Base-by-base conservation (phyloP, 306 rosid genomes). In the Leucaena leucocephala region DNA sequence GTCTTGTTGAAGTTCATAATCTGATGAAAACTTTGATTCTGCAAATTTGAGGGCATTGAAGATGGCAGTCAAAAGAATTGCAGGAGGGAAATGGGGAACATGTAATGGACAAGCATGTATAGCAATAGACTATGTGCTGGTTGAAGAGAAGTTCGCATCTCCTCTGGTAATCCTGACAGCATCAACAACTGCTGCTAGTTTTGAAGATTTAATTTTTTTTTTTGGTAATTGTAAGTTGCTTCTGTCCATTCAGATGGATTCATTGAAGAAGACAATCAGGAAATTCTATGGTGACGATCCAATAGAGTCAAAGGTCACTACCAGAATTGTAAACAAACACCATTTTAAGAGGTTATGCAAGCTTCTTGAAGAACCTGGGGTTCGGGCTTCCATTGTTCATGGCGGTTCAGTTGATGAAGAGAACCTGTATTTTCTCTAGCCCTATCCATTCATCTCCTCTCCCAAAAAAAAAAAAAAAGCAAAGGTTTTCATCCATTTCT, bases 81-180 rank as follows among this genome's bases (percentile, higher is more conserved):
- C 81, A 21, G 93, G 92, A 80, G 98, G 93, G 74, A 95, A 95
- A 14, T 95, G 98, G 98, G 98, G 99, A 38, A 79, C 89, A 35
- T 92, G 99, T 69, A 82, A 84, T 27, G 99, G 98, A 42, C 98
- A 95, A 74, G 99, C 94, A 42, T 92, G 99, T 6, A 87, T 95
- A 39, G 97, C 85, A 71, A 62, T 95, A 42, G 98, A 95, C 70
- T 95, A 92, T 66, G 68, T 95, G 74, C 92, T 95, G 21, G 93
- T 91, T 44, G 98, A 95, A 85, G 90, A 92, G 19, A 88, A 87
- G 71, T 58, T 81, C 12, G 86, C 89, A 63, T 59, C 89, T 17
- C 68, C 72, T 71, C 64, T 93, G 97, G 99, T 94, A 85, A 80
- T 45, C 67, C 48, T 43, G 17, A 42, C 33, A 73, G 50, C 77